Base-by-base conservation (phyloP, 129 eudicot species). In the Silybum marianum region DNA sequence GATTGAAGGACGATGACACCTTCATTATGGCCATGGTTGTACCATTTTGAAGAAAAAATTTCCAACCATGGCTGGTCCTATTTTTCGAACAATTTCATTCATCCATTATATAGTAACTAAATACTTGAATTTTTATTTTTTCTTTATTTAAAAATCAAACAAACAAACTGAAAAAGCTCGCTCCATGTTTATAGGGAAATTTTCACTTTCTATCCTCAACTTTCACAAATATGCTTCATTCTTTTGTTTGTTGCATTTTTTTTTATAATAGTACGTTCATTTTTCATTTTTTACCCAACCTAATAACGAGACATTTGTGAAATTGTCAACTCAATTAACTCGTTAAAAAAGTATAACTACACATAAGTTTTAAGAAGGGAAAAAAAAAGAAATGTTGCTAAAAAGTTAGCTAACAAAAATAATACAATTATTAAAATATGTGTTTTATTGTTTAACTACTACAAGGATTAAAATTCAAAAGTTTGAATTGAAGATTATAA, bases 1-100 rank as follows among this genome's bases (percentile, higher is more conserved):
- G 18, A 76, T 82, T 65, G 74, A 77, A 83, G 74, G 78, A 60
- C 86, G 62, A 83, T 83, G 86, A 83, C 66, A 77, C 78, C 65
- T 78, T 2, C 71, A 83, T 71, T 46, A 77, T 83, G 86, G 62
- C 79, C 68, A 77, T 62, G 46, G 73, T 26, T 62, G 73, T 72
- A 62, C 65, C 78, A 77, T 71, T 83, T 77, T 83, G 86, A 83
- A 83, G 78, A 60, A 36, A 21, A 7, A 2, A 0, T 0, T 36
- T 76, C 71, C 79, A 81, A 26, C 84, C 22, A 30, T 74, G 36
- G 76, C 82, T 76, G 86, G 73, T 76, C 65, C 14, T 25, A 8
- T 8, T 75, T 82, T 82, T 36, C 32, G n/a, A 71, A 69, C 23
- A 71, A 58, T 71, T 3, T 83, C 82, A 77, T 40, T 77, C 86